Evolutionary conservation across 192 early-diverging fungal species (phyloP).

Genomic region (Coemansia sp.): DNA sequence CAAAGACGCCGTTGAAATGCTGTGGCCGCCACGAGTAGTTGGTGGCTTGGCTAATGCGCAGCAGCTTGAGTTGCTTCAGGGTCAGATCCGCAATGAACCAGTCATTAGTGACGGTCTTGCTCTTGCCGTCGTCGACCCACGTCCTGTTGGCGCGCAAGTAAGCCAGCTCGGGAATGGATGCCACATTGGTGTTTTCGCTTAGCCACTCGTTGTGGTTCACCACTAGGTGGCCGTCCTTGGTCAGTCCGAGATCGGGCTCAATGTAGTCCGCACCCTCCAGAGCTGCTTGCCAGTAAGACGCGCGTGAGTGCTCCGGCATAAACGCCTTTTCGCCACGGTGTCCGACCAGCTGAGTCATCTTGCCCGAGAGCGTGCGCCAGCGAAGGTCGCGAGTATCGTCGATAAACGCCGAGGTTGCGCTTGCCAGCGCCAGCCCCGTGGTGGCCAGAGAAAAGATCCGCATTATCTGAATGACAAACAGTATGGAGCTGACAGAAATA

Average conservation of each 20-base stretch:
- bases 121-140: constrained; percentile 18
- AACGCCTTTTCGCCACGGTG: constrained; percentile 53
- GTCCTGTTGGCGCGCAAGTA: constrained; percentile 26
- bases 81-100: constrained; percentile 51
- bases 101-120: constrained; percentile 15
- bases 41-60: constrained; percentile 29
- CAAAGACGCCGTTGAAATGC: constrained; percentile 42
- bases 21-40: constrained; percentile 28
- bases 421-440: not conserved
- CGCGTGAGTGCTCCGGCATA: constrained; percentile 47
- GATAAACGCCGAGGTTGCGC: constrained; percentile 2
- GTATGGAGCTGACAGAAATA: not conserved
- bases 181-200: constrained; percentile 34
- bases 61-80: constrained; percentile 22
- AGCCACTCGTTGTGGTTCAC: constrained; percentile 53
- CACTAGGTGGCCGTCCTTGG: constrained; percentile 46
- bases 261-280: constrained; percentile 47
- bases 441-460: not conserved
- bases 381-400: constrained; percentile 1
- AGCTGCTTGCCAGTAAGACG: constrained; percentile 50
- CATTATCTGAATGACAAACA: not conserved
- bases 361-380: constrained; percentile 37
- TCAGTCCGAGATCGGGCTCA: constrained; percentile 44
- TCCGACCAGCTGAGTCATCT: constrained; percentile 26
- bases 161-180: constrained; percentile 14